A percentile compares a stretch with the other conserved stretches of the same genome.
These are phyloP conservation scores for Cladosporium sp. DNA, from an alignment of 2,329 filamentous ascomycete species.

Conservation along the genomic window DNA sequence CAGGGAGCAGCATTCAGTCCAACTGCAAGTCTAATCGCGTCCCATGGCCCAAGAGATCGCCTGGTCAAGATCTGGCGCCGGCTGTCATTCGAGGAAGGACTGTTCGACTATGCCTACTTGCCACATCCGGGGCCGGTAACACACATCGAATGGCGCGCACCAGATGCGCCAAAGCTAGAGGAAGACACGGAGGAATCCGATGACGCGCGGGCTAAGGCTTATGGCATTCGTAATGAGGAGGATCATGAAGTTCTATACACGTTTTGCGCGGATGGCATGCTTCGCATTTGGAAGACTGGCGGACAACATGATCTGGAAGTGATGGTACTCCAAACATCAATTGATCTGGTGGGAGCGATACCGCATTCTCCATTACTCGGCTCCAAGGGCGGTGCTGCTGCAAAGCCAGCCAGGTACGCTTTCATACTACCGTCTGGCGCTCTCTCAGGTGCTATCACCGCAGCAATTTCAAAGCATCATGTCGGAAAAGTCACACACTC, in stretches of 20 bases:
- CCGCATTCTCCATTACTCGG: conserved; percentile 33
- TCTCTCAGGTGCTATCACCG: conserved; percentile 65
- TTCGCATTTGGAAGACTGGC: conserved; percentile 80
- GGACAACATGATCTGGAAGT: conserved; percentile 71
- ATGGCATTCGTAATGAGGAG: conserved; percentile 30
- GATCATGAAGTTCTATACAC: conserved; percentile 86
- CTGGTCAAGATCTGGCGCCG: conserved; percentile 92
- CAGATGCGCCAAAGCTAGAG: conserved; percentile 37
- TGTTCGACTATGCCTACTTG: conserved; percentile 89
- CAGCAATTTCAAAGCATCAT: conserved; percentile 51
- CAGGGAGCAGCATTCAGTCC: conserved; percentile 79
- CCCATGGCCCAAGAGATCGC: conserved; percentile 73
- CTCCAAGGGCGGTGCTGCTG: conserved; percentile 34
- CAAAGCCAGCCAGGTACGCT: conserved; percentile 58
- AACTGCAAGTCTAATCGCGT: conserved; percentile 84
- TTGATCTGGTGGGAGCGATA: conserved; percentile 74
- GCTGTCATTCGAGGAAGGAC: conserved; percentile 79
- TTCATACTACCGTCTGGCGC: conserved; percentile 83
- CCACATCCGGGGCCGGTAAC: conserved; percentile 81
- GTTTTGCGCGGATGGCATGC: conserved; percentile 73
- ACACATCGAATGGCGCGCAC: conserved; percentile 77
- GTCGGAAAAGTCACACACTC: conserved; percentile 62
- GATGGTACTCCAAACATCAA: conserved; percentile 75
- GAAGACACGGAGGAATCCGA: conserved; percentile 64
- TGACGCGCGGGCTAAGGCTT: conserved; percentile 47